A percentile compares a stretch with the other conserved stretches of the same genome.
phyloP scores from a whole-genome alignment of 2,329 filamentous ascomycete genomes.

The Metarhizium brunneum region DNA sequence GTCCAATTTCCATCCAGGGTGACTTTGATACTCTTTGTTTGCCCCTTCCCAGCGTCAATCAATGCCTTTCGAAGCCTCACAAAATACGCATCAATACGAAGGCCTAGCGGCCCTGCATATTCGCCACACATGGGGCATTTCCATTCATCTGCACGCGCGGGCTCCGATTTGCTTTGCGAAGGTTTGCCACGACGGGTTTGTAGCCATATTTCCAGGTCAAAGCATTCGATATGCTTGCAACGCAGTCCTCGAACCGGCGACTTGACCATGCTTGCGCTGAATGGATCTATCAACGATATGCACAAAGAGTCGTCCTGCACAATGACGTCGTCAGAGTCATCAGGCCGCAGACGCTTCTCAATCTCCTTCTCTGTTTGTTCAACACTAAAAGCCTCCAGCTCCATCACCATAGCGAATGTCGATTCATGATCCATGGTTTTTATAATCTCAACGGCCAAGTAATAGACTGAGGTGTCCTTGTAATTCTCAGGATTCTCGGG shows the following conservation, averaged over 20 bases:
- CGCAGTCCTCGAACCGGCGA: slow-evolving; percentile 59
- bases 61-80: slow-evolving; percentile 49
- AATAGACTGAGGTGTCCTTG: slow-evolving; percentile 28
- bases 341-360: slow-evolving; percentile 30
- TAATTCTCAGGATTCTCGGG: slow-evolving; percentile 17
- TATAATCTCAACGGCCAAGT: slow-evolving; percentile 62
- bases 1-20: slow-evolving; percentile 23
- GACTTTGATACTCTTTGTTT: slow-evolving; percentile 22
- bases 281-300: slow-evolving; percentile 58
- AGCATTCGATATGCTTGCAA: slow-evolving; percentile 79
- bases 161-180: slow-evolving; percentile 27
- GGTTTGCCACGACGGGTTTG: slow-evolving; percentile 47
- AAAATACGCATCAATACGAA: slow-evolving; percentile 70
- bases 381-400: slow-evolving; percentile 28
- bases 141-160: slow-evolving; percentile 62
- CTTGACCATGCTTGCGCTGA: slow-evolving; percentile 54
- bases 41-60: slow-evolving; percentile 9
- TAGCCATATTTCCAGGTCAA: slow-evolving; percentile 80
- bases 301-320: slow-evolving; percentile 46
- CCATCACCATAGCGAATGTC: slow-evolving; percentile 30
- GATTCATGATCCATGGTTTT: slow-evolving; percentile 40
- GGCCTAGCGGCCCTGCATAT: slow-evolving; percentile 65
- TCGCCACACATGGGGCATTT: slow-evolving; percentile 73
- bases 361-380: slow-evolving; percentile 49
- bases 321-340: slow-evolving; percentile 47